Percentiles rank a stretch among this genome's conserved stretches.
phyloP scores from a whole-genome alignment of 2,329 filamentous ascomycete species.

The Aspergillus fumigatus region DNA sequence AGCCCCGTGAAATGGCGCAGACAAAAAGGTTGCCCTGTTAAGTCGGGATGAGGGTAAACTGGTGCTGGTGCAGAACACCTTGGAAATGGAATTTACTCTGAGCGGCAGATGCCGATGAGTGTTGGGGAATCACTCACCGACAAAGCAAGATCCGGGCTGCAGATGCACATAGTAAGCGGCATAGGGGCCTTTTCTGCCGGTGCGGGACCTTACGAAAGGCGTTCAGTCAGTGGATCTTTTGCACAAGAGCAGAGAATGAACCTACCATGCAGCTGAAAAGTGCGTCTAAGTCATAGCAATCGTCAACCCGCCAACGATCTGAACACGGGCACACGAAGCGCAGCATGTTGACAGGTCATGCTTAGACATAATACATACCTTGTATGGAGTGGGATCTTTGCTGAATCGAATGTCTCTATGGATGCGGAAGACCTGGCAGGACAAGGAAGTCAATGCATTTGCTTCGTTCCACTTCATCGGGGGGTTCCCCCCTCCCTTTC shows the following conservation, averaged over 20 bases:
- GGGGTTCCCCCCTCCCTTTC: neutral
- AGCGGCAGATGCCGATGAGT: neutral
- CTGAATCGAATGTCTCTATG: conserved; percentile 82
- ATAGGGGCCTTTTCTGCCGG: conserved; percentile 80
- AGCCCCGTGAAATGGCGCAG: neutral
- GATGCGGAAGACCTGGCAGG: conserved; percentile 67
- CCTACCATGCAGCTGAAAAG: conserved; percentile 75
- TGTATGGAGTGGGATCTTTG: conserved; percentile 82
- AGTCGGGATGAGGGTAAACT: neutral
- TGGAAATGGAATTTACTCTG: neutral
- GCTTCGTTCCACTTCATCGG: neutral
- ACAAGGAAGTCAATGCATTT: conserved; percentile 9
- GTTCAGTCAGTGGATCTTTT: conserved; percentile 11
- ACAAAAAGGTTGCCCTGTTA: neutral
- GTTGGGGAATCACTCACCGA: conserved; percentile 52
- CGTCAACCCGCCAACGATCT: conserved; percentile 1
- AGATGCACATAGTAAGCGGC: conserved; percentile 85
- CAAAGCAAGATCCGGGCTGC: conserved; percentile 65
- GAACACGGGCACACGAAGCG: neutral
- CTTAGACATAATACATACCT: conserved; percentile 50
- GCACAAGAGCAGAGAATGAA: conserved; percentile 8
- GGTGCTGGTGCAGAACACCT: neutral
- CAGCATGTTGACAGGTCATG: neutral
- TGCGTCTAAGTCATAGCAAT: conserved; percentile 54
- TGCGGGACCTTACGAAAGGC: conserved; percentile 59